Evolutionary conservation across 2,329 filamentous ascomycete genomes (phyloP).

Genomic region (Cercospora canescens): DNA sequence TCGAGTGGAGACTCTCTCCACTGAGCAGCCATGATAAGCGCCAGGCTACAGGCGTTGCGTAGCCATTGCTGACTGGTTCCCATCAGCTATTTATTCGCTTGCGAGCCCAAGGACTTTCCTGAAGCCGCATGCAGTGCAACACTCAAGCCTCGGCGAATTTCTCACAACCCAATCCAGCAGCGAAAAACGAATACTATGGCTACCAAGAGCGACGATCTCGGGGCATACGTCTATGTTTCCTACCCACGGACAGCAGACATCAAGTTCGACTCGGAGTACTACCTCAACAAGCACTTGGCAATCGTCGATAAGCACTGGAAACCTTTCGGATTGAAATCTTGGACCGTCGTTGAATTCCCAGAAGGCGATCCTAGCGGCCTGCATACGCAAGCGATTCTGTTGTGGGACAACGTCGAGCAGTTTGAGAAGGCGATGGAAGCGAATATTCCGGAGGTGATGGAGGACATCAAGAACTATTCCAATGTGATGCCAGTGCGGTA

Average conservation of each 20-base stretch:
- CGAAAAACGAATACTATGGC: not conserved
- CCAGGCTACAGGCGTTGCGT: not conserved
- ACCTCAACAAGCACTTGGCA: constrained; percentile 45
- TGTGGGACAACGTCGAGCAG: constrained; percentile 20
- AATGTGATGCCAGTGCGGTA: constrained; percentile 20
- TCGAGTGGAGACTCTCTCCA: not conserved
- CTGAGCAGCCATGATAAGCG: not conserved
- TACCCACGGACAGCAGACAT: constrained; percentile 39
- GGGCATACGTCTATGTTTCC: constrained; percentile 16
- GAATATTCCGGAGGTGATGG: constrained; percentile 24
- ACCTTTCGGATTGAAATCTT: constrained; percentile 38
- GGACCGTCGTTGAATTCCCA: constrained; percentile 24
- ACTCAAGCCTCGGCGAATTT: not conserved
- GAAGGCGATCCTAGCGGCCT: constrained; percentile 17
- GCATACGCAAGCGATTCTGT: constrained; percentile 25
- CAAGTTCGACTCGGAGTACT: constrained; percentile 50
- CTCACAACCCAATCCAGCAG: not conserved
- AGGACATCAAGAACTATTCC: constrained; percentile 23
- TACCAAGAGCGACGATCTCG: not conserved
- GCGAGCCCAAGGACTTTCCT: not conserved
- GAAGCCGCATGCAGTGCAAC: not conserved
- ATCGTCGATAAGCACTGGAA: constrained; percentile 43
- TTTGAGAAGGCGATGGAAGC: constrained; percentile 23
- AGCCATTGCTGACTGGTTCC: not conserved
- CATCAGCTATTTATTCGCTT: not conserved